Evolutionary conservation across 352 stramenopile species (phyloP).

Genomic region (Globisporangium megalacanthum): DNA sequence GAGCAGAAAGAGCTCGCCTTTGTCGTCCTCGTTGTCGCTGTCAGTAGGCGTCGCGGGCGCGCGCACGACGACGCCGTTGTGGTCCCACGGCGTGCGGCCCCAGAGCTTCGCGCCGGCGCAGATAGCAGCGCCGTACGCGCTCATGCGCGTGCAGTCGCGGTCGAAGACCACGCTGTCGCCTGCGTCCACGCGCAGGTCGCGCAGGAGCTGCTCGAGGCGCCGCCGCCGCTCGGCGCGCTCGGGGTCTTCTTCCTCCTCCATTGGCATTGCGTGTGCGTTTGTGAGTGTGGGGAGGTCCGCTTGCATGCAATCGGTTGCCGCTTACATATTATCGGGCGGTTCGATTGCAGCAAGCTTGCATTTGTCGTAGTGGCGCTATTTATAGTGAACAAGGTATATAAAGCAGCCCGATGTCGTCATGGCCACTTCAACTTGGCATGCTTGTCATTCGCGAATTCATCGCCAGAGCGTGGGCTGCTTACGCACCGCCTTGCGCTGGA

Average conservation of each 20-base stretch:
- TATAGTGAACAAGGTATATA: no score
- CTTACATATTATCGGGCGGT: no score
- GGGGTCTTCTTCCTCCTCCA: background rate
- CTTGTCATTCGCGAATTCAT: slow-evolving; percentile 7
- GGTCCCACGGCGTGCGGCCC: slow-evolving; percentile 77
- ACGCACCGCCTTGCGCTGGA: slow-evolving; percentile 41
- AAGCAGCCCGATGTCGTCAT: no score
- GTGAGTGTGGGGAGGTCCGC: no score
- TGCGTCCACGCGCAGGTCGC: slow-evolving; percentile 53
- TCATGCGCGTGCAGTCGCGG: slow-evolving; percentile 71
- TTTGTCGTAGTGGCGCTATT: no score
- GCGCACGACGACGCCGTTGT: slow-evolving; percentile 78
- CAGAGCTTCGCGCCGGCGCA: slow-evolving; percentile 80
- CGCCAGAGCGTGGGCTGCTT: slow-evolving; percentile 36
- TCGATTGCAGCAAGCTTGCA: no score
- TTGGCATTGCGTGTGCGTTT: background rate
- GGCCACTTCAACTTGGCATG: no score
- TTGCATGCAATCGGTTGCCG: no score
- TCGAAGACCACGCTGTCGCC: slow-evolving; percentile 82
- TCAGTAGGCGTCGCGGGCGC: slow-evolving; percentile 19
- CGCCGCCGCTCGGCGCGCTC: slow-evolving; percentile 24
- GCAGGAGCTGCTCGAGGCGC: slow-evolving; percentile 27
- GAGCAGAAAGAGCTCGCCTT: slow-evolving; percentile 57
- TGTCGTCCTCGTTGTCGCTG: background rate
- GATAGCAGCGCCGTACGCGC: slow-evolving; percentile 68